These are phyloP conservation scores for Ceratocystis cacaofunesta DNA, from an alignment of 2,329 filamentous ascomycete genomes.

Conservation along the genomic window DNA sequence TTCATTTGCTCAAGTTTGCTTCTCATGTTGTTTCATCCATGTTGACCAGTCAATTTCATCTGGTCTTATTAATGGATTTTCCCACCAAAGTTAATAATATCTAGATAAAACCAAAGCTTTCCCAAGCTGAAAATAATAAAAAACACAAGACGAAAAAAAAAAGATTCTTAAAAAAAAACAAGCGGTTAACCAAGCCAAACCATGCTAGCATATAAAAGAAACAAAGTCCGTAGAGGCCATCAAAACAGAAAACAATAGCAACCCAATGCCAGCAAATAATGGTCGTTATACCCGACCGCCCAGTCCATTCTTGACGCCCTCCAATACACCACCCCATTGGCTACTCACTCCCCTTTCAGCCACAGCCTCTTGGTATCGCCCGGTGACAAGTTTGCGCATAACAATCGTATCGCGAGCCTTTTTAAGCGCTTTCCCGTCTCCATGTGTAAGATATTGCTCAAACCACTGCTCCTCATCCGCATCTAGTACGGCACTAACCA, in stretches of 20 bases:
- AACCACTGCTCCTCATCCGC: conserved; percentile 60
- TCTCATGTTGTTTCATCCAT: not conserved
- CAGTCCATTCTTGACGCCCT: conserved; percentile 36
- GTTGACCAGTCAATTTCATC: not conserved
- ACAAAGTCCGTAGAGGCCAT: conserved; percentile 4
- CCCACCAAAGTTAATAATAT: not conserved
- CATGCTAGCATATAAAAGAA: not conserved
- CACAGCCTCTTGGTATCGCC: conserved; percentile 38
- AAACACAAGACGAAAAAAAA: not conserved
- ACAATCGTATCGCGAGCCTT: conserved; percentile 59
- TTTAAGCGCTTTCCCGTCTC: conserved; percentile 48
- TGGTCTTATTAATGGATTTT: not conserved
- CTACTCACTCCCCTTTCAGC: conserved; percentile 30
- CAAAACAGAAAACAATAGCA: not conserved
- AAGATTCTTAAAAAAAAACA: not conserved
- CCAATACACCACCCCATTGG: conserved; percentile 35
- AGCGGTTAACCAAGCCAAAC: not conserved
- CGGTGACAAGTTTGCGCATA: conserved; percentile 56
- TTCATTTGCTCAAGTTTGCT: not conserved
- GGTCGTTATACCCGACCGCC: conserved; percentile 13
- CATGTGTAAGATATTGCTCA: conserved; percentile 48
- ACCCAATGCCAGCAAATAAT: not conserved
- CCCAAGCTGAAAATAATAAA: conserved; percentile 3
- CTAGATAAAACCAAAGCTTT: not conserved
- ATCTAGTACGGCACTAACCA: conserved; percentile 60